Conservation (phyloP, 2,329 filamentous ascomycete genomes). For the Diaporthe australafricana region DNA sequence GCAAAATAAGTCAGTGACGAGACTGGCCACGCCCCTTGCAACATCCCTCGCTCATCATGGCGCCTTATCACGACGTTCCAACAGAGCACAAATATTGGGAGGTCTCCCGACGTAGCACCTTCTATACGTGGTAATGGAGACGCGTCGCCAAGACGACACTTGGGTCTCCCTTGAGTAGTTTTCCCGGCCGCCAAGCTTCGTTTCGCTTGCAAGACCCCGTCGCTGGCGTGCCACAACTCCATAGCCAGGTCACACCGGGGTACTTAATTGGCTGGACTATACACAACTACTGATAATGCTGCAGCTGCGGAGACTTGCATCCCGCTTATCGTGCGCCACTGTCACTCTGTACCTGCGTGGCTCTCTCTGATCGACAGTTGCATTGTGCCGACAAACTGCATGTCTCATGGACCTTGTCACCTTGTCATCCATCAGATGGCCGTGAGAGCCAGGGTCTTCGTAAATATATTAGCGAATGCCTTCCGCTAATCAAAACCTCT, state of each 20-base stretch:
- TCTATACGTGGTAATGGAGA: conserved; percentile 21
- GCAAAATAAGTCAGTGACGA: background rate
- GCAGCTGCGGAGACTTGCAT: conserved; percentile 21
- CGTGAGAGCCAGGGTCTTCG: background rate
- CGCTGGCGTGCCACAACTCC: background rate
- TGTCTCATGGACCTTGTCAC: conserved; percentile 11
- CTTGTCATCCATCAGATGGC: background rate
- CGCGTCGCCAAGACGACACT: conserved; percentile 19
- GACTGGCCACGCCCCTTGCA: background rate
- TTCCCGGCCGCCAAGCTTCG: conserved; percentile 20
- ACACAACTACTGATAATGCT: background rate
- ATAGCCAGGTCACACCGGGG: background rate
- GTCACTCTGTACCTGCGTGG: conserved; percentile 20
- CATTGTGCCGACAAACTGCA: background rate
- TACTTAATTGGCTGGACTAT: background rate
- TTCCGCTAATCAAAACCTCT: background rate
- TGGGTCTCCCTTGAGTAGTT: conserved; percentile 12
- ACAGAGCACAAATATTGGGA: conserved; percentile 3
- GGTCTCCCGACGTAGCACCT: background rate
- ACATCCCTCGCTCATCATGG: background rate
- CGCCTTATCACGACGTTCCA: conserved; percentile 19
- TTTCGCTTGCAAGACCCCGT: conserved; percentile 7
- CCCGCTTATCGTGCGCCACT: conserved; percentile 9
- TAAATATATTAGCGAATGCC: background rate
- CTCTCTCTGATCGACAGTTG: conserved; percentile 13